Conservation (phyloP, 108 stramenopile genomes). For the Fragilaria radians region DNA sequence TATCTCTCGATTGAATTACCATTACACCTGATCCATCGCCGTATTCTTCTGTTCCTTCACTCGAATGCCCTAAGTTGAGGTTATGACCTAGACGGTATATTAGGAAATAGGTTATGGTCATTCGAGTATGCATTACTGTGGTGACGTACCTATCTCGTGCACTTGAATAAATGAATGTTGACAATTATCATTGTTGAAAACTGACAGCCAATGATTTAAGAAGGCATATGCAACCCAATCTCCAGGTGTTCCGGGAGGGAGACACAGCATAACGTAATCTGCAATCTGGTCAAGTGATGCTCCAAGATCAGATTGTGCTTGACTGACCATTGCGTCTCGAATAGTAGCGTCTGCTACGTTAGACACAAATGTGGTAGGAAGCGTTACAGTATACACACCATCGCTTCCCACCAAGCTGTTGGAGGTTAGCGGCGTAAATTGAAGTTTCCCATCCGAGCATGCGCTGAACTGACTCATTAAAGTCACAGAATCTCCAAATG, state of each 20-base stretch:
- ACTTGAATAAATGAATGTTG: too few relatives aligned
- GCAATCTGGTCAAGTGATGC: background rate
- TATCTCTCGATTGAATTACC: too few relatives aligned
- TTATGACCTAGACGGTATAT: slow-evolving; percentile 28
- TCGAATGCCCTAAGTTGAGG: background rate
- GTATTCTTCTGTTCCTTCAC: background rate
- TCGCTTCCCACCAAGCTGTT: background rate
- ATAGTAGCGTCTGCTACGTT: background rate
- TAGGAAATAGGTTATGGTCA: too few relatives aligned
- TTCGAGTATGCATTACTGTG: slow-evolving; percentile 24
- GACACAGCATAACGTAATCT: too few relatives aligned
- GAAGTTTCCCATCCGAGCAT: background rate
- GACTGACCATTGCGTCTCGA: background rate
- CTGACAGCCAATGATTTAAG: slow-evolving; percentile 20
- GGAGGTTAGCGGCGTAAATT: background rate
- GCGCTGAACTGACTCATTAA: background rate
- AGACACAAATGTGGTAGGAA: background rate
- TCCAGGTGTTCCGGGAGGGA: background rate
- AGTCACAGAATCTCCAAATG: background rate
- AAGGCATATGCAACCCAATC: slow-evolving; percentile 17
- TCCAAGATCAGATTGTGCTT: too few relatives aligned
- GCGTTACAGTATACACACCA: too few relatives aligned
- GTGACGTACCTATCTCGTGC: slow-evolving; percentile 18
- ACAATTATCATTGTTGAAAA: slow-evolving; percentile 21
- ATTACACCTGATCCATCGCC: too few relatives aligned